phyloP scores from a whole-genome alignment of 768 basidiomycete genomes.

The Lactarius evosmus region DNA sequence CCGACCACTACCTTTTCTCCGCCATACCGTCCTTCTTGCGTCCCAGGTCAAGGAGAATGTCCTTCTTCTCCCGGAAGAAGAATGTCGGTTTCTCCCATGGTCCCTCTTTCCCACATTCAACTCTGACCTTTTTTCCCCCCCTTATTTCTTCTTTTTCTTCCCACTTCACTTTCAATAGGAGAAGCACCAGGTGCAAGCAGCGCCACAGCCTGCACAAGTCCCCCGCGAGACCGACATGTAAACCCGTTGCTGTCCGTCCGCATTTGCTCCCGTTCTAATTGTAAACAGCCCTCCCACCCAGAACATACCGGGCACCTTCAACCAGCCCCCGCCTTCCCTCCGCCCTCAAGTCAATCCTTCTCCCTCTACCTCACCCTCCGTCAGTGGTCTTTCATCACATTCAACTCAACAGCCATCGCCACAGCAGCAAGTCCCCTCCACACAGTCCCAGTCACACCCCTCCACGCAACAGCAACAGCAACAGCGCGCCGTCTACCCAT shows the following conservation, averaged over 20 bases:
- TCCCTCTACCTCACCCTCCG: slow-evolving; percentile 34
- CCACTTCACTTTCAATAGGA: slow-evolving; percentile 22
- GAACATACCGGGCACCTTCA: slow-evolving; percentile 18
- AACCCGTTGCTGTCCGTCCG: background rate
- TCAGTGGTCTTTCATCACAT: slow-evolving; percentile 36
- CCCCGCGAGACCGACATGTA: slow-evolving; percentile 23
- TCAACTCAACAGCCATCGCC: slow-evolving; percentile 32
- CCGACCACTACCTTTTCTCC: slow-evolving; percentile 30
- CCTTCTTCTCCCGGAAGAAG: slow-evolving; percentile 92
- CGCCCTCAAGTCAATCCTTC: slow-evolving; percentile 30
- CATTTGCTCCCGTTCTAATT: slow-evolving; percentile 12
- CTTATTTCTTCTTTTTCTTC: background rate
- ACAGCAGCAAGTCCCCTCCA: slow-evolving; percentile 35
- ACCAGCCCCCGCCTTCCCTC: slow-evolving; percentile 33
- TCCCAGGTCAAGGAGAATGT: slow-evolving; percentile 72
- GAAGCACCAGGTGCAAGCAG: slow-evolving; percentile 25
- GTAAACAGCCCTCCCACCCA: slow-evolving; percentile 15
- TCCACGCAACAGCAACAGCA: slow-evolving; percentile 36
- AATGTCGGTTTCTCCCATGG: slow-evolving; percentile 33
- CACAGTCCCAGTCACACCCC: slow-evolving; percentile 28
- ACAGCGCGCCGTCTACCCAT: slow-evolving; percentile 70
- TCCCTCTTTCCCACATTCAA: slow-evolving; percentile 14
- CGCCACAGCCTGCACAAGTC: slow-evolving; percentile 20
- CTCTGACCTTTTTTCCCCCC: slow-evolving; percentile 5
- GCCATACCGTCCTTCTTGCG: slow-evolving; percentile 69